Percentiles rank a stretch among this genome's conserved stretches.
phyloP scores from a whole-genome alignment of 345 rosid genomes.

The Passiflora organensis region DNA sequence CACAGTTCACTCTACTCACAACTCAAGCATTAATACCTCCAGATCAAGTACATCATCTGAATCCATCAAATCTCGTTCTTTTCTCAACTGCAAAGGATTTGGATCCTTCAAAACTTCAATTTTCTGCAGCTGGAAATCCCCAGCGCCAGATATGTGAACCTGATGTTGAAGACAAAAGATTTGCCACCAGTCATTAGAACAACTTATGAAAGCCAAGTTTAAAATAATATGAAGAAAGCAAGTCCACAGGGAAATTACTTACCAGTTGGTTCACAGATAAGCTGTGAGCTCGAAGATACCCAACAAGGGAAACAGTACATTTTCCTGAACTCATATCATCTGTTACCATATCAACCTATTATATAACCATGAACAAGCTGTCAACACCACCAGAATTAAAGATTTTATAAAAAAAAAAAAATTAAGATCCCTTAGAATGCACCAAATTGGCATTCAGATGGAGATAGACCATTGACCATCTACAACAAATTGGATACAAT shows the following conservation, averaged over 20 bases:
- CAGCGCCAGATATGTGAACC: conserved; percentile 88
- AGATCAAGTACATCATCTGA: conserved; percentile 44
- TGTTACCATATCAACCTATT: conserved; percentile 47
- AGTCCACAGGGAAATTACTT: conserved; percentile 15
- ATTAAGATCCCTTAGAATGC: too few species aligned
- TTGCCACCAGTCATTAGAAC: conserved; percentile 14
- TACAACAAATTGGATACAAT: too few species aligned
- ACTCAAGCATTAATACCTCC: conserved; percentile 42
- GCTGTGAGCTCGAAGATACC: conserved; percentile 61
- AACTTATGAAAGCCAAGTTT: not conserved
- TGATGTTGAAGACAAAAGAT: conserved; percentile 21
- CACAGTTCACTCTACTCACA: not conserved
- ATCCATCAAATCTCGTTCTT: conserved; percentile 63
- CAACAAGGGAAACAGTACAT: conserved; percentile 65
- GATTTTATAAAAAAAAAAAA: not conserved
- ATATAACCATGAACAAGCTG: not conserved
- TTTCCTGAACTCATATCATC: conserved; percentile 49
- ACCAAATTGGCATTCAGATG: too few species aligned
- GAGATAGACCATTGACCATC: too few species aligned
- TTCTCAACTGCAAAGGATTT: conserved; percentile 57
- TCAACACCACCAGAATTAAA: not conserved
- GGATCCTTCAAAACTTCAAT: conserved; percentile 80
- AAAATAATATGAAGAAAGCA: not conserved
- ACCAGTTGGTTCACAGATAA: conserved; percentile 92
- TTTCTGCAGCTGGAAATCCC: conserved; percentile 79